These are phyloP conservation scores for Neofusicoccum sp. DNA, from an alignment of 2,329 filamentous ascomycete genomes.

Conservation along the genomic window DNA sequence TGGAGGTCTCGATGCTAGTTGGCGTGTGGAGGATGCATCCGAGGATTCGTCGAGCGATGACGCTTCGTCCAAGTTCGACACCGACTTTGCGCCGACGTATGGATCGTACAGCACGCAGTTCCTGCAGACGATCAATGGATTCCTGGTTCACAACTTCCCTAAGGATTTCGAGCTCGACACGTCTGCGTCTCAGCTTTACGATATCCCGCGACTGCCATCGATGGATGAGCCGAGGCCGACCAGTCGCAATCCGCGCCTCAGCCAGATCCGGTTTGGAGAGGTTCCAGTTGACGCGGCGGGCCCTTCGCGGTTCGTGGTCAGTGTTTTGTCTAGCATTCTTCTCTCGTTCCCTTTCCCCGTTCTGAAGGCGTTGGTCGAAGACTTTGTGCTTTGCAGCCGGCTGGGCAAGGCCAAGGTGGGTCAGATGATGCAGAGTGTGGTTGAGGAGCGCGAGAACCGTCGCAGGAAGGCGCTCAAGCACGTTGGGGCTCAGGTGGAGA, in stretches of 20 bases:
- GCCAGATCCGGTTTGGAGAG: constrained; percentile 71
- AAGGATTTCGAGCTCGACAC: constrained; percentile 59
- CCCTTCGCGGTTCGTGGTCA: constrained; percentile 41
- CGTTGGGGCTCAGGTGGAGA: constrained; percentile 25
- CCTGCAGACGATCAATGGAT: constrained; percentile 56
- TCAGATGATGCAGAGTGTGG: constrained; percentile 41
- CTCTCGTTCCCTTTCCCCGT: constrained; percentile 68
- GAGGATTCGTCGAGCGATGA: constrained; percentile 30
- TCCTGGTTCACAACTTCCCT: constrained; percentile 61
- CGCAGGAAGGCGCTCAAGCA: constrained; percentile 34
- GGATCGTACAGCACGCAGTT: constrained; percentile 57
- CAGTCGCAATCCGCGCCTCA: constrained; percentile 54
- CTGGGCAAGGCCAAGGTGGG: constrained; percentile 40
- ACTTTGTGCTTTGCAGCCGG: constrained; percentile 51
- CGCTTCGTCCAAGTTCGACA: constrained; percentile 22
- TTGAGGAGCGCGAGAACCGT: constrained; percentile 44
- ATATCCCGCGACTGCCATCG: constrained; percentile 48
- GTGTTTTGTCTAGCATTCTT: constrained; percentile 63
- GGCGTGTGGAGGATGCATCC: constrained; percentile 25
- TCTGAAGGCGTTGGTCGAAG: constrained; percentile 65
- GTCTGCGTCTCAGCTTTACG: constrained; percentile 45
- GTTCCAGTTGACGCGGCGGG: constrained; percentile 48
- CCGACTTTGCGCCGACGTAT: constrained; percentile 37
- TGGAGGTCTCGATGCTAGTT: constrained; percentile 41
- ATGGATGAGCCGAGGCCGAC: constrained; percentile 35